Evolutionary conservation across 805 yeast species (phyloP), one percentile per base, ranked within the genome.

Genomic region (Ogataea salicorniae): DNA sequence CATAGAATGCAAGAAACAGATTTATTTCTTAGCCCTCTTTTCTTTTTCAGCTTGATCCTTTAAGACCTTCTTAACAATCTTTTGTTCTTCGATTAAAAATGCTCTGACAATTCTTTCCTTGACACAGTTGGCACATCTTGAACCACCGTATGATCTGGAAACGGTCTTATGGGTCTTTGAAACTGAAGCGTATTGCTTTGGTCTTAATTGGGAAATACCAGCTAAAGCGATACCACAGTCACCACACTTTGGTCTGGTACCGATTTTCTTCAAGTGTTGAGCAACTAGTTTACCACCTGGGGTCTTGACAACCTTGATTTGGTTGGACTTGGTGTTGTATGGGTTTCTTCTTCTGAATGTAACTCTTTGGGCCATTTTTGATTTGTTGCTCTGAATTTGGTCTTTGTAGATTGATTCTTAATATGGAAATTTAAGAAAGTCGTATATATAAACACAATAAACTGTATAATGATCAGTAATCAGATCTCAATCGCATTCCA

Each of bases 121-220:
- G 73, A 92, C 98, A 81, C 96, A 89, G 87, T 81, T 89, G 75
- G 92, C 97, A 81, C 92, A 89, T 82, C 87, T 86, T 71, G 88
- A 84, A 76, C 99, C 99, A 83, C 99, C 99, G 91, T 94, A 94
- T 68, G 97, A 91, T 84, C 99, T 94, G 72, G 92, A 91, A 65
- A 94, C 99, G 65, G 96, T 87, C 85, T 94, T 94, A 81, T 85
- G 87, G 71, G 96, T 88, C 81, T 86, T 91, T 63, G 98, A 89
- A 64, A 92, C 82, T 66, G 79, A 76, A 66, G 97, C 97, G 81
- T 87, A 91, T 80, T 89, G 81, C 80, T 97, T 88, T 81, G 99
- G 98, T 84, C 99, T 90, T 72, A 92, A 81, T 65, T 96, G 79
- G 62, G 95, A 82, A 71, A 94, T 66, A 77, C 84, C 84, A 58